phyloP scores from a whole-genome alignment of 176 grass and related monocot species.

The Tillandsia fasciculata region DNA sequence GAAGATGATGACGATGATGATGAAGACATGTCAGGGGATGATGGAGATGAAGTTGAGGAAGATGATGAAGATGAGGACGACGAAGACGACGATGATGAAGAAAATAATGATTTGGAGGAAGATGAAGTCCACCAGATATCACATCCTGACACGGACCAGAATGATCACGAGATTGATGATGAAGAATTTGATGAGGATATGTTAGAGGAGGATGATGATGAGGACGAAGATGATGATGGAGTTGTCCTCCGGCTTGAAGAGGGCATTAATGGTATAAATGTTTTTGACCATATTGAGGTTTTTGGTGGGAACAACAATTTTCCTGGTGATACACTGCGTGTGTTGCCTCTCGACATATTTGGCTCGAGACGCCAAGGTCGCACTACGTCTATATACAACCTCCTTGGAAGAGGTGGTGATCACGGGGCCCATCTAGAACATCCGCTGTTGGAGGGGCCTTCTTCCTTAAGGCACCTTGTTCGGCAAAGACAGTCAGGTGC shows the following conservation, averaged over 20 bases:
- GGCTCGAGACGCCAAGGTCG: conserved; percentile 84
- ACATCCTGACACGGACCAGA: conserved; percentile 88
- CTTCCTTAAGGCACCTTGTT: conserved; percentile 48
- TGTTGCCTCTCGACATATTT: conserved; percentile 98
- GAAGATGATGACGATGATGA: conserved; percentile 58
- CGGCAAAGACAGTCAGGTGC: conserved; percentile 81
- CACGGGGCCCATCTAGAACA: conserved; percentile 63
- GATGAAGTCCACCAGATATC: conserved; percentile 78
- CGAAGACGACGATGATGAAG: conserved; percentile 63
- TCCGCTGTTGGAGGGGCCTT: conserved; percentile 81
- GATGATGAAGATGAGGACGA: conserved; percentile 76
- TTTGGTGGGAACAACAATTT: conserved; percentile 63
- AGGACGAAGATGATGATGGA: conserved; percentile 92
- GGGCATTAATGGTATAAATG: conserved; percentile 98
- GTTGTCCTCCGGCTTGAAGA: conserved; percentile 89
- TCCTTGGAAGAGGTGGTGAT: conserved; percentile 70
- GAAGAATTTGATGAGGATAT: conserved; percentile 97
- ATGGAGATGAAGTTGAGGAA: conserved; percentile 35
- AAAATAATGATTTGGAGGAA: conserved; percentile 80
- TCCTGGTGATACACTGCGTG: conserved; percentile 64
- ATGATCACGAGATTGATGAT: conserved; percentile 97
- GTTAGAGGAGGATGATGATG: conserved; percentile 88
- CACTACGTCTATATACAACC: conserved; percentile 95
- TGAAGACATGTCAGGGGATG: conserved; percentile 71
- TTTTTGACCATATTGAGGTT: conserved; percentile 97